Evolutionary conservation across 2,329 filamentous ascomycete species (phyloP), one percentile per base, ranked within the genome.

Genomic region (Neonectria hederae): DNA sequence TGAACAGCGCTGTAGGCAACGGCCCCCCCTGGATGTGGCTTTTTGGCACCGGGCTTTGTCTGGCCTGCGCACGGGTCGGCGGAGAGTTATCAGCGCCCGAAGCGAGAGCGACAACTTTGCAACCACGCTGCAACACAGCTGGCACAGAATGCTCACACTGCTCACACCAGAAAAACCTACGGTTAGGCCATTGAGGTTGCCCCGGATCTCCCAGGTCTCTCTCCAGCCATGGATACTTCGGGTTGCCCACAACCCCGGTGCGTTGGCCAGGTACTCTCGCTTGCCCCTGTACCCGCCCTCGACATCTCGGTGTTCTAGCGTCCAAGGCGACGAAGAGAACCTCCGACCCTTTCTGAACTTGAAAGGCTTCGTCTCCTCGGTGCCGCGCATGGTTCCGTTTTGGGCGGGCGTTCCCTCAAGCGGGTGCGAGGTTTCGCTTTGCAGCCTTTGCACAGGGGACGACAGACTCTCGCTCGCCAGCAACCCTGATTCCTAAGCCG

Each of bases 161-260:
- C 63, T 40, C 59, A 32, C 66, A 49, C 42, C 66, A 66, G 68
- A 57, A 17, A 32, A 52, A 32, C 30, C 30, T 32, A 11, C 10
- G 30, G 13, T 11, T 62, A 62, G 52, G 46, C 26, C 14, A 42
- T 57, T 56, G 65, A 60, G 43, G 56, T 21, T 49, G 32, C 7
- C 28, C 19, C 24, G 43, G 43, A 17, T 43, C 35, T 11, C 17
- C 42, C 63, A 68, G 63, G 70, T 72, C 48, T 40, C 65, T 65
- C 32, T n/a, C 61, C 53, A 46, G 63, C 35, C 42, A n/a, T 54
- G 45, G 70, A 59, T 71, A 72, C 70, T 48, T 72, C 58, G 54
- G 58, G 28, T 54, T 62, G 61, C 32, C 62, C 54, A 42, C 35
- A 38, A 51, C 24, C 30, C 55, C 53, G 43, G 22, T 13, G 48